Base-by-base conservation (phyloP, 129 eudicot genomes). In the Rutidosis leptorrhynchoides region DNA sequence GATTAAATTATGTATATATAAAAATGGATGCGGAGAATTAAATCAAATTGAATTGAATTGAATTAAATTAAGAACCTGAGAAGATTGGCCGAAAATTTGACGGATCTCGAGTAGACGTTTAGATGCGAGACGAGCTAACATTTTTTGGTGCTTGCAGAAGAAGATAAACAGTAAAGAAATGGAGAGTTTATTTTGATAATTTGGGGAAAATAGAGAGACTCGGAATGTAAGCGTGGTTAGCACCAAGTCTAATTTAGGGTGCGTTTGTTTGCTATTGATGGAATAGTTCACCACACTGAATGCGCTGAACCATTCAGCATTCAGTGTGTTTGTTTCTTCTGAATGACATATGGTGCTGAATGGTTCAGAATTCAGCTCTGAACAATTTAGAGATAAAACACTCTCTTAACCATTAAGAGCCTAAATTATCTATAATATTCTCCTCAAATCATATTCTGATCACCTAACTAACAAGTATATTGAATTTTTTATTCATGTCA, bases 61-160 rank as follows among this genome's bases (percentile, higher is more conserved):
- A 23, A n/a, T 19, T 71, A 59, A 25, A 27, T 5, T 51, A 20
- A n/a, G n/a, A n/a, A 82, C 96, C 96, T 81, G 99, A 33, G 87
- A 81, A 26, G 54, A 25, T 56, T 73, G 92, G 63, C 87, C 87
- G 73, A 88, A 77, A 58, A 66, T 90, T 70, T 86, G 96, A 67
- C 96, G 96, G 95, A 86, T 84, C 95, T 93, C 95, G 7, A 58
- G 79, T 12, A 93, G 71, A 48, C 99, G 92, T 63, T 79, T 85
- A 42, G 96, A 64, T 21, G 91, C 98, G 64, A 84, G 85, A 46
- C 96, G 98, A 72, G 82, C 83, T 20, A 91, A 74, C 98, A 92
- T 86, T 51, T 30, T 30, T 30, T 14, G 24, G 21, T 9, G n/a
- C 16, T 24, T 57, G 55, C 24, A 0, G 6, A 3, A 2, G 1